These are phyloP conservation scores for Gnetum montanum DNA, from an alignment of 75 land plant genomes.

Conservation along the genomic window DNA sequence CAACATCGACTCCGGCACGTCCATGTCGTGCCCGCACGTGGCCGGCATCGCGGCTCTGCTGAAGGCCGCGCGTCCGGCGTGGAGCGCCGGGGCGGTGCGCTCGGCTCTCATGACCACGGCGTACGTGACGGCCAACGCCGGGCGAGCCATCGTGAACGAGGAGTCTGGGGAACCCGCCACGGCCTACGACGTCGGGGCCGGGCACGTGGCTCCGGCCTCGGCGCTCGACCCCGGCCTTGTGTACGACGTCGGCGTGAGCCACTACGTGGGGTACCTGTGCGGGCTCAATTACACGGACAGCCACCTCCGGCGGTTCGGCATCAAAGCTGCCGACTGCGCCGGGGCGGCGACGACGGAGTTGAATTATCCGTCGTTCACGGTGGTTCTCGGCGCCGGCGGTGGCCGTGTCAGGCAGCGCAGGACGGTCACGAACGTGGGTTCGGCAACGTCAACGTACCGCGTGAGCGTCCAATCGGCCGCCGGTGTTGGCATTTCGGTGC, in stretches of 20 bases:
- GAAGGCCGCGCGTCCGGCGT: slow-evolving; percentile 30
- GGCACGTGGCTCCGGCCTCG: slow-evolving; percentile 9
- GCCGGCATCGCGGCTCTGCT: slow-evolving; percentile 54
- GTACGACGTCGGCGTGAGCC: slow-evolving; percentile 1
- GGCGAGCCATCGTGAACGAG: neutral
- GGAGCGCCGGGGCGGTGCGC: slow-evolving; percentile 58
- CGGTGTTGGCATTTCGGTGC: neutral
- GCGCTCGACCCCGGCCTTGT: slow-evolving; percentile 16
- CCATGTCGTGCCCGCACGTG: slow-evolving; percentile 63
- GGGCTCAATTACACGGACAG: slow-evolving; percentile 2
- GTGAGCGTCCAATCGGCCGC: neutral
- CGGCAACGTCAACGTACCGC: neutral
- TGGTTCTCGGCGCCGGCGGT: neutral
- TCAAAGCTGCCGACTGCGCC: neutral
- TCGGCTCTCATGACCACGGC: slow-evolving; percentile 64
- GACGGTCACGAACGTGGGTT: slow-evolving; percentile 3
- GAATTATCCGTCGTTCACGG: slow-evolving; percentile 6
- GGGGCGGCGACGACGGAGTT: neutral
- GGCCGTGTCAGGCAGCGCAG: neutral
- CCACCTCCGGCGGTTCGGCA: neutral
- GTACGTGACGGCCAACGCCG: neutral
- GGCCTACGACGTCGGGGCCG: slow-evolving; percentile 8
- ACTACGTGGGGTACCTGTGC: slow-evolving; percentile 11
- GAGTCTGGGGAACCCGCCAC: neutral
- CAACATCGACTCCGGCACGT: slow-evolving; percentile 50